Percentiles rank a stretch among this genome's conserved stretches.
These are phyloP conservation scores for Suillus clintonianus DNA, from an alignment of 768 basidiomycete species.

Conservation along the genomic window DNA sequence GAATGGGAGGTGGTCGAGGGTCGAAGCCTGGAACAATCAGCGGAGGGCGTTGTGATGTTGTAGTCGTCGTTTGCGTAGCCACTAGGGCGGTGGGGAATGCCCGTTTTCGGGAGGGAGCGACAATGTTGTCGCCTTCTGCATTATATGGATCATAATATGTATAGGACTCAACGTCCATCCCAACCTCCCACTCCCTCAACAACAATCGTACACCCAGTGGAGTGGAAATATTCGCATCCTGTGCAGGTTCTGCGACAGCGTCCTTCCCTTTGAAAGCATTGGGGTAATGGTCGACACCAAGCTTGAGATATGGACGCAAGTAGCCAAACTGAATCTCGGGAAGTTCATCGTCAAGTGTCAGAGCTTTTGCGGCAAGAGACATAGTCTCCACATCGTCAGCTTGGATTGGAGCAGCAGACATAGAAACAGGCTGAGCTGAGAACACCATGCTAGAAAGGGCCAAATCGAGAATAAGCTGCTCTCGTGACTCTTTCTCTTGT, in stretches of 20 bases:
- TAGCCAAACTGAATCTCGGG: slow-evolving; percentile 65
- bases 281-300: slow-evolving; percentile 26
- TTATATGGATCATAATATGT: slow-evolving; percentile 59
- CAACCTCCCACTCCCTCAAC: slow-evolving; percentile 68
- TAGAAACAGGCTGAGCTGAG: slow-evolving; percentile 44
- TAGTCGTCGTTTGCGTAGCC: slow-evolving; percentile 22
- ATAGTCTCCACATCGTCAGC: slow-evolving; percentile 48
- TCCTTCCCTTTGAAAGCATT: slow-evolving; percentile 28
- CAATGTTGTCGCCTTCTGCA: slow-evolving; percentile 21
- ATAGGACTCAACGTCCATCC: slow-evolving; percentile 51
- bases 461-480: slow-evolving; percentile 67
- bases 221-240: slow-evolving; percentile 26
- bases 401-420: slow-evolving; percentile 26
- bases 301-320: slow-evolving; percentile 49
- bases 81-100: slow-evolving; percentile 2
- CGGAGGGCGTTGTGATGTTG: slow-evolving; percentile 37
- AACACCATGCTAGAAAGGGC: slow-evolving; percentile 59
- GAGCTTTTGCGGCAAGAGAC: slow-evolving; percentile 48
- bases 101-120: slow-evolving; percentile 15
- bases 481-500: slow-evolving; percentile 55
- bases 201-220: slow-evolving; percentile 63
- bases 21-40: slow-evolving; percentile 36
- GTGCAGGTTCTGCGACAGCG: slow-evolving; percentile 9
- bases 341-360: slow-evolving; percentile 57
- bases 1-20: slow-evolving; percentile 20